A percentile compares a stretch with the other conserved stretches of the same genome.
phyloP scores from a whole-genome alignment of 1,284 basidiomycete species.

The Austroboletus olivaceoglutinosus region DNA sequence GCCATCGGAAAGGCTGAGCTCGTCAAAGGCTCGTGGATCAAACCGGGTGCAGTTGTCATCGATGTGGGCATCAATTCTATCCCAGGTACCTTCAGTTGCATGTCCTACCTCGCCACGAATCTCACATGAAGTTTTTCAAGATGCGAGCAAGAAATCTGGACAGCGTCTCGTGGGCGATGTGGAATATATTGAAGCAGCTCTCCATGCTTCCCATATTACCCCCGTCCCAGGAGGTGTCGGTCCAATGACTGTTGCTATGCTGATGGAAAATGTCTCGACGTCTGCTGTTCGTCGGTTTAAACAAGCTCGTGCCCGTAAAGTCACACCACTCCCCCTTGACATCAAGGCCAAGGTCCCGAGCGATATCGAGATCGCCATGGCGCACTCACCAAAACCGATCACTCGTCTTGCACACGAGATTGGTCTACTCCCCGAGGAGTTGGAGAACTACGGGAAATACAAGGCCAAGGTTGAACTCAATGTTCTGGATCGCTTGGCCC shows the following conservation, averaged over 20 bases:
- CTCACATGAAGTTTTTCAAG: slow-evolving; percentile 37
- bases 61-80: slow-evolving; percentile 99
- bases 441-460: slow-evolving; percentile 94
- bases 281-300: slow-evolving; percentile 85
- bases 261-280: slow-evolving; percentile 93
- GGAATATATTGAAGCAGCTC: slow-evolving; percentile 75
- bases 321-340: slow-evolving; percentile 79
- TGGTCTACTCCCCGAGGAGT: slow-evolving; percentile 81
- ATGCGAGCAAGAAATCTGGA: slow-evolving; percentile 90
- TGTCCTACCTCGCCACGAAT: not conserved
- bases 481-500: slow-evolving; percentile 81
- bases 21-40: slow-evolving; percentile 94
- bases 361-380: slow-evolving; percentile 96
- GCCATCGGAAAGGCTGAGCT: slow-evolving; percentile 93
- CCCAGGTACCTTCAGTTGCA: slow-evolving; percentile 53
- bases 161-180: slow-evolving; percentile 97
- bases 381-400: slow-evolving; percentile 92
- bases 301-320: slow-evolving; percentile 58
- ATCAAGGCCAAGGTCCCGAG: slow-evolving; percentile 86
- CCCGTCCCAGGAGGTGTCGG: slow-evolving; percentile 99
- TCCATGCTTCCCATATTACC: slow-evolving; percentile 87
- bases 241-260: slow-evolving; percentile 98
- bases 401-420: slow-evolving; percentile 85
- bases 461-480: slow-evolving; percentile 97
- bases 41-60: slow-evolving; percentile 90